phyloP scores from a whole-genome alignment of 345 rosid species.

The Citrus inodora region DNA sequence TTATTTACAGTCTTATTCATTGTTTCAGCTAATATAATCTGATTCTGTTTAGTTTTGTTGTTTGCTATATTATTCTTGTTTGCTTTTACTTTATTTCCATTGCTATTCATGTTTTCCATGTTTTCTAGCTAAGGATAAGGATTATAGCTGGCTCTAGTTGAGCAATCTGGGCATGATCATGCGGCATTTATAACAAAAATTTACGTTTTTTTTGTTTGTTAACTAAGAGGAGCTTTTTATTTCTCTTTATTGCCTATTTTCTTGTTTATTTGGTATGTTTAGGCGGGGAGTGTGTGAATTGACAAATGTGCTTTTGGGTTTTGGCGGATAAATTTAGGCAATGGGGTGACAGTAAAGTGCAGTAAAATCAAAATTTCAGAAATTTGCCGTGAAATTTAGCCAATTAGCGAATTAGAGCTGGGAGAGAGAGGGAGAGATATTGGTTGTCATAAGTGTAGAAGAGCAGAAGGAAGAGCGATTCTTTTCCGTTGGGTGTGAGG shows the following conservation, averaged over 20 bases:
- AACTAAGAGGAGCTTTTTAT: slow-evolving; percentile 3
- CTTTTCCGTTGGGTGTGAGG: slow-evolving; percentile 21
- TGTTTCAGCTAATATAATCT: neutral
- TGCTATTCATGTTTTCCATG: slow-evolving; percentile 14
- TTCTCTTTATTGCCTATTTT: neutral
- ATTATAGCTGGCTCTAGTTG: slow-evolving; percentile 19
- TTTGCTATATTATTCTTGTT: slow-evolving; percentile 1
- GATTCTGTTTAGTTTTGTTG: slow-evolving; percentile 14
- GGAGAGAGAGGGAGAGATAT: neutral
- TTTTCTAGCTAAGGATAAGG: slow-evolving; percentile 9
- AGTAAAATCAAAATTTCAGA: slow-evolving; percentile 1
- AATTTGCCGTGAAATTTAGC: neutral
- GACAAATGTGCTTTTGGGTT: slow-evolving; percentile 19
- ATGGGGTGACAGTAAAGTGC: slow-evolving; percentile 9
- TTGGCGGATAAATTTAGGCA: slow-evolving; percentile 14
- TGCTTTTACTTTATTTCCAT: slow-evolving; percentile 19
- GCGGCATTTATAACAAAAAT: slow-evolving; percentile 31
- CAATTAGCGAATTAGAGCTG: neutral
- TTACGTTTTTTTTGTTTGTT: slow-evolving; percentile 8
- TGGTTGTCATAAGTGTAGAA: slow-evolving; percentile 2
- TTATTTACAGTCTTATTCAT: slow-evolving; percentile 19
- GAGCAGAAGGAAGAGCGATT: slow-evolving; percentile 7
- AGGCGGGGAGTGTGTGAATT: slow-evolving; percentile 6
- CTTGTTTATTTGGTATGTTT: neutral
- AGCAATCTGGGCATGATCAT: slow-evolving; percentile 22